These are phyloP conservation scores for Quercus aquifolioides DNA, from an alignment of 306 rosid genomes.

Conservation along the genomic window DNA sequence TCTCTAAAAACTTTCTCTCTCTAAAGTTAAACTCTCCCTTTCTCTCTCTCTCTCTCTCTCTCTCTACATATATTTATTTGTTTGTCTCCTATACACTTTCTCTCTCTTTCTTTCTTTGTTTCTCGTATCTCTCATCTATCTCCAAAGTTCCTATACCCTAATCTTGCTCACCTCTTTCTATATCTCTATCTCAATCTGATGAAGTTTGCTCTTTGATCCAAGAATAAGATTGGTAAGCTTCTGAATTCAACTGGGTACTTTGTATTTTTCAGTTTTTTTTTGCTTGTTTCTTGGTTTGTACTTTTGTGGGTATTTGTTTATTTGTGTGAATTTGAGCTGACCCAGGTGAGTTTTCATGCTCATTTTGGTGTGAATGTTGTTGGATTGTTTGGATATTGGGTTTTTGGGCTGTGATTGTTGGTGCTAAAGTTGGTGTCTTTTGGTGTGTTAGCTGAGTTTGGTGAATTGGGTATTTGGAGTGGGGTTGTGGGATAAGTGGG, in stretches of 20 bases:
- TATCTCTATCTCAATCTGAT: slow-evolving; percentile 32
- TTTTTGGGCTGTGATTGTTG: slow-evolving; percentile 28
- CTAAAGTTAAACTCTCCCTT: slow-evolving; percentile 26
- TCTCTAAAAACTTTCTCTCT: slow-evolving; percentile 49
- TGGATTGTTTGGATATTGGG: slow-evolving; percentile 18
- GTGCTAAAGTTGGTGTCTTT: slow-evolving; percentile 23
- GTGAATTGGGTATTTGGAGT: slow-evolving; percentile 30
- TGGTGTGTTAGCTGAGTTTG: slow-evolving; percentile 12
- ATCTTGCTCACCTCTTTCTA: slow-evolving; percentile 21
- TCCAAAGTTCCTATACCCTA: slow-evolving; percentile 67
- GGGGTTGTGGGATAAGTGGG: slow-evolving; percentile 26
- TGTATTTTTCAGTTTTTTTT: slow-evolving; percentile 8
- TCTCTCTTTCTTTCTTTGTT: slow-evolving; percentile 53
- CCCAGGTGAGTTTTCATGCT: slow-evolving; percentile 15
- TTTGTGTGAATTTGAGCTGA: slow-evolving; percentile 37
- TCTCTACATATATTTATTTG: slow-evolving; percentile 47
- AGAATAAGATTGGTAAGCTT: slow-evolving; percentile 45
- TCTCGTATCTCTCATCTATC: slow-evolving; percentile 42
- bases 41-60: slow-evolving; percentile 26
- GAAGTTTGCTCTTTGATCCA: slow-evolving; percentile 54
- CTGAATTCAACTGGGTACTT: slow-evolving; percentile 31
- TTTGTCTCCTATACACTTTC: slow-evolving; percentile 23
- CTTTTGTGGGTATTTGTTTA: slow-evolving; percentile 21
- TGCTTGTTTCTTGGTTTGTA: slow-evolving; percentile 27
- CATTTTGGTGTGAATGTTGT: slow-evolving; percentile 25